phyloP scores from a whole-genome alignment of 768 basidiomycete genomes.

The Hypholoma sublateritium region DNA sequence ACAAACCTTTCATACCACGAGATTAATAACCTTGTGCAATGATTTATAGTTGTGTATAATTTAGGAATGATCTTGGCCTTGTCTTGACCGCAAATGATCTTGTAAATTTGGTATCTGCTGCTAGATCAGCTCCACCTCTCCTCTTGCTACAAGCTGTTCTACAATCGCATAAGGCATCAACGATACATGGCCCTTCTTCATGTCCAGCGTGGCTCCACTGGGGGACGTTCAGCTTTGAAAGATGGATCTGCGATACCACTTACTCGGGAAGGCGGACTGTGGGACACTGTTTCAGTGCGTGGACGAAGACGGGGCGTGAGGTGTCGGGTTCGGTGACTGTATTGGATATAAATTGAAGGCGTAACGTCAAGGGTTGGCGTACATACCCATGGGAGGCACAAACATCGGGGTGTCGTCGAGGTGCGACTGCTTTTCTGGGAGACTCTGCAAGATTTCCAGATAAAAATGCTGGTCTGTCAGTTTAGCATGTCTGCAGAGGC shows the following conservation, averaged over 20 bases:
- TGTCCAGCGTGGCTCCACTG: constrained; percentile 68
- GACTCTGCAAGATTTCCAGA: constrained; percentile 75
- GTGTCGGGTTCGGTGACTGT: constrained; percentile 80
- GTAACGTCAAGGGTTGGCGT: constrained; percentile 11
- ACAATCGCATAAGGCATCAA: constrained; percentile 75
- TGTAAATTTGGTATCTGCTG: background rate
- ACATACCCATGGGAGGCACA: constrained; percentile 74
- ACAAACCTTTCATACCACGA: constrained; percentile 43
- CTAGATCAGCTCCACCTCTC: constrained; percentile 77
- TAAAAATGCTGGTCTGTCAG: constrained; percentile 78
- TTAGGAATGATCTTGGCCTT: constrained; percentile 7
- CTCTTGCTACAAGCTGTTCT: constrained; percentile 69
- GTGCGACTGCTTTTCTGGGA: constrained; percentile 75
- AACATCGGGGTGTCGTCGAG: constrained; percentile 75
- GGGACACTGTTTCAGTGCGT: constrained; percentile 71
- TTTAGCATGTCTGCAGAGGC: constrained; percentile 62
- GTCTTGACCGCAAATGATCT: constrained; percentile 8
- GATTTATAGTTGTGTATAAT: constrained; percentile 11
- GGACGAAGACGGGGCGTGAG: constrained; percentile 76
- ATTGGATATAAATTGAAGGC: background rate
- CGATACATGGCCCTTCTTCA: constrained; percentile 82
- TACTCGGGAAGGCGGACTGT: constrained; percentile 70
- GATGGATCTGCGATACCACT: constrained; percentile 21
- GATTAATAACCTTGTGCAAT: constrained; percentile 20
- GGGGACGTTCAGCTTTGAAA: background rate